Percentiles rank a stretch among this genome's conserved stretches.
Evolutionary conservation across 1,284 basidiomycete genomes (phyloP).

Genomic region (Cryptococcus jaspeensis): DNA sequence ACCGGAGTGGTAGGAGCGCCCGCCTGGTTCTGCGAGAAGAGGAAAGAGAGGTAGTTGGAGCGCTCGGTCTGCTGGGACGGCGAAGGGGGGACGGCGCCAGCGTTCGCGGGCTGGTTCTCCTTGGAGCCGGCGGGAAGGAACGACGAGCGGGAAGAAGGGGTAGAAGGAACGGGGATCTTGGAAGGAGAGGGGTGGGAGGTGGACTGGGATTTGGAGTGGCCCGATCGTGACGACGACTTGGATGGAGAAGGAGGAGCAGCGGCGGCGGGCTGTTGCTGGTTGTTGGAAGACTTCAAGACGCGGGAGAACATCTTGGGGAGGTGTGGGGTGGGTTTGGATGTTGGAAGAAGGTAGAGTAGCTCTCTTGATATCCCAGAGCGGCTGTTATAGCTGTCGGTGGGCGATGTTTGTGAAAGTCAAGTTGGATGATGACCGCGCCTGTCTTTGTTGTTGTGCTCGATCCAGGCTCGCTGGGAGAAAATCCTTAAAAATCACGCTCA

Average conservation of each 20-base stretch:
- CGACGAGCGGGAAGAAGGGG: conserved; percentile 24
- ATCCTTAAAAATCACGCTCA: not conserved
- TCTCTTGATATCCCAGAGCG: too few species aligned
- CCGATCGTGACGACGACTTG: conserved; percentile 21
- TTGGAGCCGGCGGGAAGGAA: conserved; percentile 20
- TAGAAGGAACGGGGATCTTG: conserved; percentile 38
- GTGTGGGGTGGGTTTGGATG: not conserved
- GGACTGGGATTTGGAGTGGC: conserved; percentile 29
- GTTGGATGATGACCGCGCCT: not conserved
- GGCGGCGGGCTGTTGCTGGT: conserved; percentile 19
- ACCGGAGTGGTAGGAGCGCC: conserved; percentile 32
- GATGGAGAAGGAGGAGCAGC: conserved; percentile 24
- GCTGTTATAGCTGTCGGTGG: not conserved
- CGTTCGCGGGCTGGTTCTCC: conserved; percentile 22
- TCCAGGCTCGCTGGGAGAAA: not conserved
- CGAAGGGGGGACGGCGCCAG: conserved; percentile 3
- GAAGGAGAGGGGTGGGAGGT: conserved; percentile 30
- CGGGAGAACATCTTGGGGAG: conserved; percentile 41
- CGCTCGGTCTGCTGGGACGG: conserved; percentile 22
- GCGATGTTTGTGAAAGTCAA: not conserved
- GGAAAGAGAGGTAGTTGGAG: conserved; percentile 47
- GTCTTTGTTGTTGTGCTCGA: conserved; percentile 4
- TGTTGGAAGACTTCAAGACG: conserved; percentile 33
- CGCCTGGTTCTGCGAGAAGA: conserved; percentile 33
- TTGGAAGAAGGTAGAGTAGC: not conserved